Evolutionary conservation across 495 filamentous ascomycete species (phyloP).

Genomic region (Podospora sp.): DNA sequence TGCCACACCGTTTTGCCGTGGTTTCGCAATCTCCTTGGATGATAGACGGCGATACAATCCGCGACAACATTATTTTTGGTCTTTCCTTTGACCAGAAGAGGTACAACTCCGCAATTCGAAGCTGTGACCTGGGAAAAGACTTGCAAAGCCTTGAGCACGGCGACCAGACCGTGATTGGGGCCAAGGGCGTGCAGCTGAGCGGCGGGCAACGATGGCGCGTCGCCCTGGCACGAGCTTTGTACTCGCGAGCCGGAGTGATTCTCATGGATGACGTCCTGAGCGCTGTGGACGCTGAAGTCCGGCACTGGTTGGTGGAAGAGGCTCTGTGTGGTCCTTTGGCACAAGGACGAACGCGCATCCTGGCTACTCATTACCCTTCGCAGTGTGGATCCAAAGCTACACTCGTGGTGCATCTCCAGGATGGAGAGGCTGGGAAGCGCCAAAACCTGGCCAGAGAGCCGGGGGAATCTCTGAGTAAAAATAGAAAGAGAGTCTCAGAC

Average conservation of each 20-base stretch:
- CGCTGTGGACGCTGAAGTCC: slow-evolving; percentile 60
- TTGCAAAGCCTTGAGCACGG: slow-evolving; percentile 64
- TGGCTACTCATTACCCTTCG: slow-evolving; percentile 56
- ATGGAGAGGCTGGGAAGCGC: slow-evolving; percentile 60
- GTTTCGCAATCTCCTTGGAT: slow-evolving; percentile 65
- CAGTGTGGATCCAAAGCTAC: slow-evolving; percentile 46
- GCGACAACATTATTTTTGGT: slow-evolving; percentile 64
- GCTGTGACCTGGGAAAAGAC: slow-evolving; percentile 66
- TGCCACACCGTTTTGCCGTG: slow-evolving; percentile 61
- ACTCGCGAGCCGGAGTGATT: slow-evolving; percentile 65
- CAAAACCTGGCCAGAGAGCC: no score
- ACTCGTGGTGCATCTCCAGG: slow-evolving; percentile 62
- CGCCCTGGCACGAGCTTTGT: slow-evolving; percentile 62
- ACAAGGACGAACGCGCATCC: slow-evolving; percentile 50
- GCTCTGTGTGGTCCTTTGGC: slow-evolving; percentile 53
- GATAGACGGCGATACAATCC: slow-evolving; percentile 53
- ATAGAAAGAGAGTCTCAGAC: slow-evolving; percentile 53
- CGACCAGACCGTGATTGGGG: slow-evolving; percentile 65
- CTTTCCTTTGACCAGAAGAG: slow-evolving; percentile 47
- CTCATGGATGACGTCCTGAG: slow-evolving; percentile 73
- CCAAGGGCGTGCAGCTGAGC: no score
- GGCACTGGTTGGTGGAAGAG: slow-evolving; percentile 50
- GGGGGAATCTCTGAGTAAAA: no score
- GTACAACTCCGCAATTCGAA: slow-evolving; percentile 60
- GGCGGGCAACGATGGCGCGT: no score